Evolutionary conservation across 75 land plant genomes (phyloP), one percentile per base, ranked within the genome.

Genomic region (Larix kaempferi): DNA sequence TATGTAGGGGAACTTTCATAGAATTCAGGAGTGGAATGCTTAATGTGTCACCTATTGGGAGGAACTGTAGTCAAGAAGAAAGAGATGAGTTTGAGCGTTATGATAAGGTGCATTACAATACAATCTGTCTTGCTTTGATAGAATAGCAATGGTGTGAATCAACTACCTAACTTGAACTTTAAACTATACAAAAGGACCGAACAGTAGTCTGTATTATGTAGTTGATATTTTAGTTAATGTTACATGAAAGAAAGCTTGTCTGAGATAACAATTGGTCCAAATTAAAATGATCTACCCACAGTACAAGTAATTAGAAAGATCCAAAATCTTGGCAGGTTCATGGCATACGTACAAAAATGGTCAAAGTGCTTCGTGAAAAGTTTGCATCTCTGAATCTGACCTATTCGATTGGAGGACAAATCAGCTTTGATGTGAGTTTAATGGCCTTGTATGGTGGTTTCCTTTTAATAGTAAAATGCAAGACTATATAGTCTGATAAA

Each of bases 11-110:
- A 79, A 97, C 99, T 12, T 97, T 97, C 81, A 89, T 97, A 54
- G 99, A 97, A 82, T 97, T 97, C 78, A 84, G 99, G 69, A 93
- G 83, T 82, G 99, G 99, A 69, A 97, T 97, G 99, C 82, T 97
- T 25, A 97, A 97, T 84, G 94, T 97, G 27, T 97, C 99, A 62
- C 99, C 99, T 12, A 95, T 97, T 79, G 99, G 99, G 65, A 80
- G 99, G 75, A 97, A 97, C 79, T 97, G 99, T 76, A 97, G 95
- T 79, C 95, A 91, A 79, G 99, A 97, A 69, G 99, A 97, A 82
- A 82, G 99, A 56, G 98, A 91, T 49, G 98, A 94, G 56, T 97
- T 92, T 91, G 98, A 97, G 78, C 89, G 83, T 62, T 97, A 89
- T 81, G 99, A 97, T 79, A 97, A 97, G 98, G 99, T 93, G 83